These are phyloP conservation scores for Eucalyptus pumila DNA, from an alignment of 345 rosid genomes.

Conservation along the genomic window DNA sequence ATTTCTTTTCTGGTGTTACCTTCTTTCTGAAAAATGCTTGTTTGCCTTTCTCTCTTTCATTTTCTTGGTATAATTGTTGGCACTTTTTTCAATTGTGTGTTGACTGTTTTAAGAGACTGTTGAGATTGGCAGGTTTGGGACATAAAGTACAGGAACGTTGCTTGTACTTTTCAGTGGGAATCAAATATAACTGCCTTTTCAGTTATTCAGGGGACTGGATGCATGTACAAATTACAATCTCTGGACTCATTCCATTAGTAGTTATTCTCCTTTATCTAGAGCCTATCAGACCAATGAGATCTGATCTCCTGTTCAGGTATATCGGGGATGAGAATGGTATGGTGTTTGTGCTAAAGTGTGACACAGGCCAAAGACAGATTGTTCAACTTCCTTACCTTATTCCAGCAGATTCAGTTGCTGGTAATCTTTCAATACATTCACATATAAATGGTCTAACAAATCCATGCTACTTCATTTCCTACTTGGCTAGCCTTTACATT, in stretches of 20 bases:
- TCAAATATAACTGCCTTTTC: slow-evolving; percentile 76
- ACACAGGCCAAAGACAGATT: slow-evolving; percentile 35
- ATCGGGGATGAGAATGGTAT: slow-evolving; percentile 76
- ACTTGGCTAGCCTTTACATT: background rate
- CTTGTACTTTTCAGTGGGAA: slow-evolving; percentile 54
- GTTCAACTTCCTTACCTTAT: slow-evolving; percentile 52
- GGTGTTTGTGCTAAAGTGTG: slow-evolving; percentile 56
- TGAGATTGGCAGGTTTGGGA: slow-evolving; percentile 68
- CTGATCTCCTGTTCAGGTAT: slow-evolving; percentile 26
- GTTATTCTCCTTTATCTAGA: background rate
- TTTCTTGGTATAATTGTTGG: background rate
- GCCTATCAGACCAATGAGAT: background rate
- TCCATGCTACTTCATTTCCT: background rate
- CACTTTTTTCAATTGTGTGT: background rate
- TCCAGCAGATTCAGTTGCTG: slow-evolving; percentile 48
- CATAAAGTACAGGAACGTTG: slow-evolving; percentile 43
- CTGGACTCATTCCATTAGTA: background rate
- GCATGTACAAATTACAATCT: slow-evolving; percentile 33
- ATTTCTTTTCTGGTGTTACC: background rate
- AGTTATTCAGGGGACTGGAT: slow-evolving; percentile 55
- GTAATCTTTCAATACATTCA: slow-evolving; percentile 17
- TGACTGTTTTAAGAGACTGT: slow-evolving; percentile 2
- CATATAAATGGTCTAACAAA: background rate
- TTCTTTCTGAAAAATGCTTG: background rate
- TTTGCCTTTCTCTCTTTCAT: background rate